These are phyloP conservation scores for Candida succiphila DNA, from an alignment of 805 yeast genomes.

Conservation along the genomic window DNA sequence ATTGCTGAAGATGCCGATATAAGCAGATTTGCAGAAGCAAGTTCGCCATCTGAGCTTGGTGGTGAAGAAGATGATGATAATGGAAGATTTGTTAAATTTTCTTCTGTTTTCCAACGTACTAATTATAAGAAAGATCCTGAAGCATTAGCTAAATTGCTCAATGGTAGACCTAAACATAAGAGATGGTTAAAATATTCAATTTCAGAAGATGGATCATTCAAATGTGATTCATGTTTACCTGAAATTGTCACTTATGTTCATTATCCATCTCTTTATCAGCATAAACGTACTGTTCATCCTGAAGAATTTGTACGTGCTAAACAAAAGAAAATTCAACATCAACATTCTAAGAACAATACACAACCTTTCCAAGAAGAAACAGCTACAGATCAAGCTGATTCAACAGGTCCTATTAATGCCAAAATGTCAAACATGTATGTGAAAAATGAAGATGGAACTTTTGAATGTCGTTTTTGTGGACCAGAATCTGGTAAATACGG, in stretches of 20 bases:
- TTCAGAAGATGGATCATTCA: constrained; percentile 10
- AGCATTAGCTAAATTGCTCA: background rate
- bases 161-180: background rate
- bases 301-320: constrained; percentile 7
- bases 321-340: constrained; percentile 1
- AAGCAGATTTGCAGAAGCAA: too few relatives aligned
- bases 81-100: background rate
- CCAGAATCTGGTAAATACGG: constrained; percentile 6
- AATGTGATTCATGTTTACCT: constrained; percentile 10
- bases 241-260: constrained; percentile 5
- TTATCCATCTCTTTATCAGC: constrained; percentile 13
- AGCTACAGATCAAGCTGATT: background rate
- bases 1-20: too few relatives aligned
- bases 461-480: constrained; percentile 9
- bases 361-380: background rate
- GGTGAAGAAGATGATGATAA: background rate
- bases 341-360: background rate
- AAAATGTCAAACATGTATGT: constrained; percentile 11
- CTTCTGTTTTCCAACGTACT: background rate
- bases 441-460: constrained; percentile 7
- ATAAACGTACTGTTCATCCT: constrained; percentile 9
- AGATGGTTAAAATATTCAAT: constrained; percentile 10
- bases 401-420: constrained; percentile 6
- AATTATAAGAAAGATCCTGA: background rate
- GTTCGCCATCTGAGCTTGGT: too few relatives aligned